A percentile compares a stretch with the other conserved stretches of the same genome.
Evolutionary conservation across 1,284 basidiomycete genomes (phyloP).

Genomic region (Blastosporella zonata): DNA sequence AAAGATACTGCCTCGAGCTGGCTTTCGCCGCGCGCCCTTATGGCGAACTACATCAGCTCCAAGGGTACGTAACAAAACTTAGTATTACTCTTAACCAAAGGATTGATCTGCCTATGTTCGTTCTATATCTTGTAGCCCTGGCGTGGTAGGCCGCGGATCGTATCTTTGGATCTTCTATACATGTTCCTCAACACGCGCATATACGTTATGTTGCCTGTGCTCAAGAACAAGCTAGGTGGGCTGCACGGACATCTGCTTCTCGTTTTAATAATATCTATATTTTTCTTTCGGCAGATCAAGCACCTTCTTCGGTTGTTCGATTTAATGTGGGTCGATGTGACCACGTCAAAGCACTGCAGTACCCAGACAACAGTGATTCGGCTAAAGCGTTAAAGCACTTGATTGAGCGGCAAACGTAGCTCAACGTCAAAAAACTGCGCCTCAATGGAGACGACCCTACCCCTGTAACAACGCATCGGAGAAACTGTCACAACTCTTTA

Average conservation of each 20-base stretch:
- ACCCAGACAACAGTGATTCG: too few relatives aligned
- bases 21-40: conserved; percentile 6
- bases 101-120: conserved; percentile 17
- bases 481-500: background rate
- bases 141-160: conserved; percentile 21
- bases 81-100: conserved; percentile 15
- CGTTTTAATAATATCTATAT: background rate
- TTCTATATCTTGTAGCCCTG: conserved; percentile 6
- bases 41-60: conserved; percentile 3
- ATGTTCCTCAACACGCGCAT: conserved; percentile 7
- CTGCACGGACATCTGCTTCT: background rate
- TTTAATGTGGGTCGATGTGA: background rate
- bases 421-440: background rate
- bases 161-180: conserved; percentile 12
- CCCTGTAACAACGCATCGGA: conserved; percentile 11
- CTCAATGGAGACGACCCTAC: background rate
- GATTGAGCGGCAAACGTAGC: too few relatives aligned
- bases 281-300: background rate
- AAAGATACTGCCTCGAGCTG: conserved; percentile 5
- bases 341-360: background rate
- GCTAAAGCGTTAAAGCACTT: background rate
- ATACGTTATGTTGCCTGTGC: conserved; percentile 9
- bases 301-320: background rate
- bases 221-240: background rate
- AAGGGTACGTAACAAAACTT: conserved; percentile 17